Base-by-base conservation (phyloP, 176 grass and related monocot species). In the Ampelocalamus luodianensis region DNA sequence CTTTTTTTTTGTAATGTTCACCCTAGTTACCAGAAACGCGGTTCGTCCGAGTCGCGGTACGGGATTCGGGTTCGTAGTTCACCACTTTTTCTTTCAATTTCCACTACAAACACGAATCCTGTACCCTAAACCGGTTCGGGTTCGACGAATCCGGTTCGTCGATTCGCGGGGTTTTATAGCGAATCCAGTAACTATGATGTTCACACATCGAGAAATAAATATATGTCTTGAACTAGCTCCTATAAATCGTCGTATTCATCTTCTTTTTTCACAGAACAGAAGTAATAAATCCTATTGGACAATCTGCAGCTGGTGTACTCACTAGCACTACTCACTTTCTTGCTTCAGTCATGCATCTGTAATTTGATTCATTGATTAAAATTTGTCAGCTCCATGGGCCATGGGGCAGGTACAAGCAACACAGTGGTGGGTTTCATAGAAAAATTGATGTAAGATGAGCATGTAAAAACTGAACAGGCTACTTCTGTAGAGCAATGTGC, bases 191-290 rank as follows among this genome's bases (percentile, higher is more conserved):
- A 34, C 32, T 10, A 12, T 16, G 27, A 59, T 58, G 15, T 40
- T n/a, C 46, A 54, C 13, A 58, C 7, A 74, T 15, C 22, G 16
- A 55, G 32, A 55, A 74, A 36, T 26, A 72, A 87, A 81, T 55
- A 48, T 17, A 49, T 70, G 22, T 23, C 66, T 24, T 32, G 22
- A 82, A 70, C 54, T 77, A 70, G 50, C 8, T 27, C 10, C 26
- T 22, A 29, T n/a, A 10, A 38, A 51, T 38, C n/a, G 11, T 5
- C 17, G 0, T 46, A 69, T 39, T 61, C 49, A 64, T 49, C 40
- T 69, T 68, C 20, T 7, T 77, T 82, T 61, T 37, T 18, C 43
- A 80, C 43, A 72, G 8, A 87, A 80, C 16, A 29, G 3, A 71
- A 26, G 29, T 43, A 50, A 50, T 10, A 73, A 49, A 64, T 51